Conservation (phyloP, 2,329 filamentous ascomycete species). For the Phyllosticta capitalensis region DNA sequence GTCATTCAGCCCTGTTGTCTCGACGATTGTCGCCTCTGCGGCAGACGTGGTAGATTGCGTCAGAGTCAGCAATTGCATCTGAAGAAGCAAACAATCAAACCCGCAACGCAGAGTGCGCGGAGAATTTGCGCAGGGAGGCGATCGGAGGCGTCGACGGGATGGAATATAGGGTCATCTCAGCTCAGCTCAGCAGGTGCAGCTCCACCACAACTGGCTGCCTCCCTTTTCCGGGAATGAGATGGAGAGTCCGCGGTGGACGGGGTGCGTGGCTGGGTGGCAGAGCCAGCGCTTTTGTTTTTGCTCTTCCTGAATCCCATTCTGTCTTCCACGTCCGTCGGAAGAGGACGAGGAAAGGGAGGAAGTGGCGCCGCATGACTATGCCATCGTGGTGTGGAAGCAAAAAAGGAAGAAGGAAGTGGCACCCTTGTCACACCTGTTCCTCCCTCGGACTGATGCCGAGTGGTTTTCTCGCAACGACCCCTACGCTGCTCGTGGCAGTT, state of each 20-base stretch:
- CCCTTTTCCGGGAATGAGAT: neutral
- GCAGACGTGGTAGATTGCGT: neutral
- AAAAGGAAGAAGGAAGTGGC: neutral
- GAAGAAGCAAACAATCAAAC: neutral
- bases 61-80: neutral
- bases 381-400: neutral
- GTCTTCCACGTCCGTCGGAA: neutral
- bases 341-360: neutral
- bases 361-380: neutral
- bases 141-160: neutral
- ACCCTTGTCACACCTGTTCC: neutral
- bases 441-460: neutral
- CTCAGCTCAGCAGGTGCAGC: neutral
- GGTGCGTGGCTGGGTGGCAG: neutral
- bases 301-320: neutral
- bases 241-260: neutral
- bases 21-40: neutral
- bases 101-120: neutral
- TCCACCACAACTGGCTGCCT: neutral
- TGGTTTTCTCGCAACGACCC: neutral
- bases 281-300: neutral
- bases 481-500: neutral
- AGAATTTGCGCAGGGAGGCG: neutral
- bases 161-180: neutral
- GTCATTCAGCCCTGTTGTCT: neutral